Evolutionary conservation across 805 yeast genomes (phyloP), one percentile per base, ranked within the genome.

Genomic region (Torulaspora quercuum): DNA sequence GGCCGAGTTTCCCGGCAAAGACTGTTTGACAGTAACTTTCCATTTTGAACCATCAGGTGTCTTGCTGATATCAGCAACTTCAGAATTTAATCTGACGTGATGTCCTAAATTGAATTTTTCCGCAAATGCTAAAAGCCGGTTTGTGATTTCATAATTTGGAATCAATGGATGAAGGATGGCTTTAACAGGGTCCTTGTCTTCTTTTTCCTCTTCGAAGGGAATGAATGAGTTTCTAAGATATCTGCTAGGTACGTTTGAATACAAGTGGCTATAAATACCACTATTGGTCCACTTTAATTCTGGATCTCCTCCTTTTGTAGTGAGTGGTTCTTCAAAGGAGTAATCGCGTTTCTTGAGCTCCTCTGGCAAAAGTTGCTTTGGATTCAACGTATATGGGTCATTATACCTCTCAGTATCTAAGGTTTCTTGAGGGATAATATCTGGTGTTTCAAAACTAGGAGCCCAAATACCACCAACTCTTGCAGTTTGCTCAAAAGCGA

Each of bases 381-480:
- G 57, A 9, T 46, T 30, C 19, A 67, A 46, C 2, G 53, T 49
- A 22, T 45, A 49, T 0, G 76, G 75, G 20, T 57, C 49, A 29
- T 61, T 41, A 39, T 63, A 62, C 5, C 47, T 45, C 6, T 60
- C 60, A 2, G 62, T 43, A 15, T 63, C 57, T 11, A 61, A 42
- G 2, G 59, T 18, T 5, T 53, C 53, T 28, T 59, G 61, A 9
- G 53, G 46, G 4, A 59, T 50, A 14, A 35, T 23, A 9, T 45
- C 52, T 5, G 50, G 46, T 7, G 28, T 31, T 6, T 48, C 50
- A 41, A 41, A 48, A 22, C 44, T 45, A 18, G 51, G 37, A 12
- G 50, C 42, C 75, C 75, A 70, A 4, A 68, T 61, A 2, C 75
- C 76, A 11, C 76, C 76, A 20, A 70, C 51, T 13, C 45, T 52